Percentiles rank a stretch among this genome's conserved stretches.
These are phyloP conservation scores for Plasmodium malariae DNA, from an alignment of 169 alveolate genomes.

Conservation along the genomic window DNA sequence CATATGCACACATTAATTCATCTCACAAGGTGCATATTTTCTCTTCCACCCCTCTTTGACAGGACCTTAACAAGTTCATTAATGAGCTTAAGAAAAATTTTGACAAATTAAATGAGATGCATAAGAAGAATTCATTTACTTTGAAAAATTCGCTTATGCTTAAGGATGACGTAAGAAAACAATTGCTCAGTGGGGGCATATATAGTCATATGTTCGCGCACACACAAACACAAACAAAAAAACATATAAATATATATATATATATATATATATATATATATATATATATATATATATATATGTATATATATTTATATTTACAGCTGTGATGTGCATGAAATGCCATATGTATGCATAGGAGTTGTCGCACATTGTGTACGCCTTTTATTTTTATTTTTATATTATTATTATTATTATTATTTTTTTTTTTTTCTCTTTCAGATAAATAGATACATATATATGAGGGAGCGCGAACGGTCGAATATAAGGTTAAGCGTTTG, in stretches of 20 bases:
- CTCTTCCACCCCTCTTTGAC: not conserved
- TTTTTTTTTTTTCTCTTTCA: not conserved
- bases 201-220: too few relatives aligned
- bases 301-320: too few relatives aligned
- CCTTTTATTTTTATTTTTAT: too few relatives aligned
- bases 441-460: constrained; percentile 69
- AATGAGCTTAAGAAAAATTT: constrained; percentile 31
- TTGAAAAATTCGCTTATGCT: constrained; percentile 39
- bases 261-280: not conserved
- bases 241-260: not conserved
- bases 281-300: too few relatives aligned
- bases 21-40: not conserved
- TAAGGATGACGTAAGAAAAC: constrained; percentile 55
- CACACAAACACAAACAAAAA: not conserved
- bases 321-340: too few relatives aligned
- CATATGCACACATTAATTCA: too few relatives aligned
- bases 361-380: too few relatives aligned
- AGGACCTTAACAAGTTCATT: constrained; percentile 33
- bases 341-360: too few relatives aligned
- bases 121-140: constrained; percentile 35
- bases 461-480: constrained; percentile 67
- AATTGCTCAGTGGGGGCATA: not conserved
- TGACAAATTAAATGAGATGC: constrained; percentile 9
- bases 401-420: not conserved
- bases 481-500: constrained; percentile 25